phyloP scores from a whole-genome alignment of 2,329 filamentous ascomycete genomes.

The Chaetomium olivaceum region DNA sequence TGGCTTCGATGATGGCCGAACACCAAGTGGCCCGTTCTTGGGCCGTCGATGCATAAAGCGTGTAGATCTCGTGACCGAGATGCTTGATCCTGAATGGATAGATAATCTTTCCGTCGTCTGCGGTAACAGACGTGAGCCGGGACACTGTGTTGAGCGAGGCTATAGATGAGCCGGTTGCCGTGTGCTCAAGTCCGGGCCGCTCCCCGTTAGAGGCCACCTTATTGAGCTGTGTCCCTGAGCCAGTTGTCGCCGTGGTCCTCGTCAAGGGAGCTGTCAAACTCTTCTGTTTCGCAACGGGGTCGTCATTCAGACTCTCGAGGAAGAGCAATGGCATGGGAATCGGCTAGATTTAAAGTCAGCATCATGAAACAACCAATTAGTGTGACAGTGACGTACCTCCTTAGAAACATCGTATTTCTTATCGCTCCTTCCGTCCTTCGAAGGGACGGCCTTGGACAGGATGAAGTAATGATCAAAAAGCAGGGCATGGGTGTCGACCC shows the following conservation, averaged over 20 bases:
- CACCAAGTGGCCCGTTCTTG: slow-evolving; percentile 85
- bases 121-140: slow-evolving; percentile 45
- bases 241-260: slow-evolving; percentile 60
- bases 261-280: slow-evolving; percentile 65
- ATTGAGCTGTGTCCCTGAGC: slow-evolving; percentile 57
- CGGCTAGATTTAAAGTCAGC: slow-evolving; percentile 51
- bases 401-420: slow-evolving; percentile 95
- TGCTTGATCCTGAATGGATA: slow-evolving; percentile 97
- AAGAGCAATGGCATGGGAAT: slow-evolving; percentile 97
- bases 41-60: slow-evolving; percentile 77
- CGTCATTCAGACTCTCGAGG: slow-evolving; percentile 88
- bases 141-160: slow-evolving; percentile 45
- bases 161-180: slow-evolving; percentile 66
- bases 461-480: slow-evolving; percentile 97
- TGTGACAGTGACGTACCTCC: slow-evolving; percentile 52
- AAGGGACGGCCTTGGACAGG: slow-evolving; percentile 74
- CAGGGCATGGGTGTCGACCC: slow-evolving; percentile 90
- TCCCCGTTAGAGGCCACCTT: slow-evolving; percentile 55
- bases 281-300: slow-evolving; percentile 82
- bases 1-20: slow-evolving; percentile 88
- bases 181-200: slow-evolving; percentile 65
- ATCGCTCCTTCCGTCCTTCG: slow-evolving; percentile 68
- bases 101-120: slow-evolving; percentile 77
- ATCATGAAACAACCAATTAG: background rate
- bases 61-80: slow-evolving; percentile 90